Evolutionary conservation across 345 rosid species (phyloP), one percentile per base, ranked within the genome.

Genomic region (Camelina hispida): DNA sequence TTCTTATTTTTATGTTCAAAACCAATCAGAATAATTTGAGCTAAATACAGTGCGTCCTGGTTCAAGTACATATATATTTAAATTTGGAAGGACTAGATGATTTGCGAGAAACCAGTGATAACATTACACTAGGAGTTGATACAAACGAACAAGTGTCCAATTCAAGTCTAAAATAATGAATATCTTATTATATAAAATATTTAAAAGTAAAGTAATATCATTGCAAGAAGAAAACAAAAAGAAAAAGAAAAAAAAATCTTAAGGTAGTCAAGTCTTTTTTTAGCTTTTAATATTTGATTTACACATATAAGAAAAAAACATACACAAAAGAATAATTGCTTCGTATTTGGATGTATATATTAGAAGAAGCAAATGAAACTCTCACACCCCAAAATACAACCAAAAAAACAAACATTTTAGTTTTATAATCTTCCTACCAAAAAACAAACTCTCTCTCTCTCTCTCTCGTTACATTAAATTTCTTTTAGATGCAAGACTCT

Each of bases 271-370:
- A 75, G 66, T 75, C 73, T 34, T 66, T 67, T 12, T 66, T 66
- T 40, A 17, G 73, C 61, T 50, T 59, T 75, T 13, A 61, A 58
- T 66, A 57, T 9, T 10, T n/a, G 37, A 30, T 64, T 54, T 73
- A 7, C 16, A 66, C 13, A 48, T 15, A 66, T 48, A 57, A 17
- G 22, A 48, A 66, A 40, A 71, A 48, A 66, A 73, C 57, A 73
- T 34, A 64, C 10, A 44, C 13, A 55, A 2, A 65, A 57, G 60
- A 66, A 66, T 66, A 66, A 66, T 74, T 74, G 66, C 42, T 35
- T 53, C 17, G 72, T 56, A 46, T 65, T 75, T 67, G 73, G 73
- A 67, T 75, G 68, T 59, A 75, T 75, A 75, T 59, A 75, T 44
- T 67, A 66, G 68, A 58, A 23, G 72, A 59, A 51, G 67, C 78